Evolutionary conservation across 805 yeast species (phyloP).

Genomic region (Saccharomycopsis oosterbeekiorum): DNA sequence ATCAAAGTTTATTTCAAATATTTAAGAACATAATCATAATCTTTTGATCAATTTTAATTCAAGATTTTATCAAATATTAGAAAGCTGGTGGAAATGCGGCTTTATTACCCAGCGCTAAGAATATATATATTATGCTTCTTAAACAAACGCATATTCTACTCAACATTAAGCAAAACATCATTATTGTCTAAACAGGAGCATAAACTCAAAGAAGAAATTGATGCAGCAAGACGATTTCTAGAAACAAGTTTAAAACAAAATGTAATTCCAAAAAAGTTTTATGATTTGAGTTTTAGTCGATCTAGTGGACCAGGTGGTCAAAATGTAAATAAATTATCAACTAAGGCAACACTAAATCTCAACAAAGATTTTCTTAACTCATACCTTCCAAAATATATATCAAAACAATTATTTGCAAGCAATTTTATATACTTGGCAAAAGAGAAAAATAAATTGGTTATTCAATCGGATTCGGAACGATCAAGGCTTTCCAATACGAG

Average conservation of each 20-base stretch:
- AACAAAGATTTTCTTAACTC: conserved; percentile 36
- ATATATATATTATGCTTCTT: too few species aligned
- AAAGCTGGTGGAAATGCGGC: not conserved
- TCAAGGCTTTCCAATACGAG: conserved; percentile 47
- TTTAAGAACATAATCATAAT: too few species aligned
- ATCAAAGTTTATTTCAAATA: too few species aligned
- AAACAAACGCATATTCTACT: not conserved
- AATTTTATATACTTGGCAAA: conserved; percentile 47
- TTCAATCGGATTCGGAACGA: conserved; percentile 52
- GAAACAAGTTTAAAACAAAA: not conserved
- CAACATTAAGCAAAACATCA: not conserved
- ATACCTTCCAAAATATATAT: conserved; percentile 39
- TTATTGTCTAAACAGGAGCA: not conserved
- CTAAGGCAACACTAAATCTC: conserved; percentile 54
- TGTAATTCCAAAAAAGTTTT: conserved; percentile 35
- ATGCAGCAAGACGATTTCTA: not conserved
- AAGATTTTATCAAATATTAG: too few species aligned
- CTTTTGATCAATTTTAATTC: too few species aligned
- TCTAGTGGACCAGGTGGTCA: conserved; percentile 87
- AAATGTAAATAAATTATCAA: conserved; percentile 61
- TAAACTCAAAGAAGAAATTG: not conserved
- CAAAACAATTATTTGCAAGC: conserved; percentile 30
- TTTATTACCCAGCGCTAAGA: not conserved
- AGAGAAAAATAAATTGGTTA: conserved; percentile 39
- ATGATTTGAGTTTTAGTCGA: conserved; percentile 40